Percentiles rank a stretch among this genome's conserved stretches.
Conservation (phyloP, 164 flowering plant genomes). For the Magnolia kwangsiensis region DNA sequence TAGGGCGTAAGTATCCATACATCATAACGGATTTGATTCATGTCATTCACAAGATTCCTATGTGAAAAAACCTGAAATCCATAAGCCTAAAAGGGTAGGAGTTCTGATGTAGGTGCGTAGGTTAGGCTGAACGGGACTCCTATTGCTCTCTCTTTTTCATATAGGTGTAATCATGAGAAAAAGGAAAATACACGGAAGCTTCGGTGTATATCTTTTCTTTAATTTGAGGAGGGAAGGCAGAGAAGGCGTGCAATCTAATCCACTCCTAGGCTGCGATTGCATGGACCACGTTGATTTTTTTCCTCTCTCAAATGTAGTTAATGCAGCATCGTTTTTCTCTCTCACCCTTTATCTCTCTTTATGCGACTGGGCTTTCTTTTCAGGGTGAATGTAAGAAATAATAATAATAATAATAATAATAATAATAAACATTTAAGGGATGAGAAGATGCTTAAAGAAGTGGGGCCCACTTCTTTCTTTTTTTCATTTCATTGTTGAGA, state of each 20-base stretch:
- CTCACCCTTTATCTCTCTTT: background rate
- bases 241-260: conserved; percentile 3
- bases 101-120: background rate
- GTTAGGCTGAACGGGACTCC: background rate
- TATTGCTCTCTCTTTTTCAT: background rate
- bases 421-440: background rate
- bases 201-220: background rate
- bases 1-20: background rate
- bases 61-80: background rate
- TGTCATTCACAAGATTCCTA: conserved; percentile 3
- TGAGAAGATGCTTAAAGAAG: background rate
- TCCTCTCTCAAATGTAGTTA: background rate
- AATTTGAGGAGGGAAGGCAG: background rate
- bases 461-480: background rate
- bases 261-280: background rate
- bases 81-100: background rate
- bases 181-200: background rate
- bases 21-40: background rate
- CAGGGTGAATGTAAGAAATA: background rate
- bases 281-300: conserved; percentile 7
- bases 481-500: background rate
- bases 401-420: background rate
- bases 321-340: background rate
- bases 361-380: background rate
- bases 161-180: background rate